These are phyloP conservation scores for Alternaria sp. DNA, from an alignment of 2,329 filamentous ascomycete genomes.

Conservation along the genomic window DNA sequence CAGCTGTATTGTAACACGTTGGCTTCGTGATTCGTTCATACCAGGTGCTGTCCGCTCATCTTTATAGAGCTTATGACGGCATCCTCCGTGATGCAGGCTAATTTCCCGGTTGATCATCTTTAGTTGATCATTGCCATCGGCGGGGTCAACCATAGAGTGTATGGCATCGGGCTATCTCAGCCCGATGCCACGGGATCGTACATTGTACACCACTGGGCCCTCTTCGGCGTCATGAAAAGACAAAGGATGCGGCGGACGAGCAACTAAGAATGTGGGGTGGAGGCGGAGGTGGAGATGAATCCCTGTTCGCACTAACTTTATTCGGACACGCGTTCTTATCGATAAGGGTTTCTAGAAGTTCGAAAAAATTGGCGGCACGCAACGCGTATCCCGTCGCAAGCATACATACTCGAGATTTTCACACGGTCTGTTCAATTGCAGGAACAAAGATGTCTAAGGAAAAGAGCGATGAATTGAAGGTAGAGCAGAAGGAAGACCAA, in stretches of 20 bases:
- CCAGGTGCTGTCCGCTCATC: slow-evolving; percentile 5
- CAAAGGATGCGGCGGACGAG: not conserved
- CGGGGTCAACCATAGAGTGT: slow-evolving; percentile 28
- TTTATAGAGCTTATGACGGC: slow-evolving; percentile 8
- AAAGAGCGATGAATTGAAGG: slow-evolving; percentile 9
- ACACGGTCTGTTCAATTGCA: not conserved
- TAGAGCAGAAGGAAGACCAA: not conserved
- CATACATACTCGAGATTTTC: not conserved
- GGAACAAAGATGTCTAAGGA: slow-evolving; percentile 26
- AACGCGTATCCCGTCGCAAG: slow-evolving; percentile 1
- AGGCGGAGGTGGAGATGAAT: not conserved
- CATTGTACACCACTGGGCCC: not conserved
- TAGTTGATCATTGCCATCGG: slow-evolving; percentile 21
- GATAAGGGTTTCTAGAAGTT: slow-evolving; percentile 26
- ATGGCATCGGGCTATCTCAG: slow-evolving; percentile 8
- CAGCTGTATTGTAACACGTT: slow-evolving; percentile 15
- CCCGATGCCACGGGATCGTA: not conserved
- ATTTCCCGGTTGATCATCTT: slow-evolving; percentile 33
- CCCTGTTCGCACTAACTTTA: not conserved
- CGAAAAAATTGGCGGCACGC: slow-evolving; percentile 28
- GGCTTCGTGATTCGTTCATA: not conserved
- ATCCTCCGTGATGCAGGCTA: slow-evolving; percentile 26
- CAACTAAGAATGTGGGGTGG: not conserved
- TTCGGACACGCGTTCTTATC: slow-evolving; percentile 26
- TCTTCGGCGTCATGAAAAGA: not conserved